Conservation (phyloP, 2,329 filamentous ascomycete genomes). For the Fulvia fulva region DNA sequence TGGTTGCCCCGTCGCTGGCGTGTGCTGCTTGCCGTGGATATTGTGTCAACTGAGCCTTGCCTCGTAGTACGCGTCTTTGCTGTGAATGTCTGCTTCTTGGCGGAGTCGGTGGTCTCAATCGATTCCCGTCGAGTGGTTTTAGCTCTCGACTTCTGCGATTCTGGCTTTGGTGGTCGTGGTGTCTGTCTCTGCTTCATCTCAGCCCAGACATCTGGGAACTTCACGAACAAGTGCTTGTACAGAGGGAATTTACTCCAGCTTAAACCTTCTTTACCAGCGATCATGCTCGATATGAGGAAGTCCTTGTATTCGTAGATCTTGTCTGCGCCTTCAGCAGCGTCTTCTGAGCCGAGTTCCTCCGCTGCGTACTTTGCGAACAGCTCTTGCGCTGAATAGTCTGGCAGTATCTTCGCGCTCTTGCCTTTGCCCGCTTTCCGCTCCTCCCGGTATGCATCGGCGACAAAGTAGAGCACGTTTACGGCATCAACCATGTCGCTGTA, state of each 20-base stretch:
- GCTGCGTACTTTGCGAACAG: conserved; percentile 37
- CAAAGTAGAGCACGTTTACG: conserved; percentile 60
- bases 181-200: conserved; percentile 10
- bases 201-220: conserved; percentile 31
- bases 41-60: conserved; percentile 17
- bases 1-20: conserved; percentile 24
- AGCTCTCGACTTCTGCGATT: background rate
- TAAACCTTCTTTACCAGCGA: conserved; percentile 42
- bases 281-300: conserved; percentile 46
- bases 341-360: conserved; percentile 19
- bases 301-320: conserved; percentile 31
- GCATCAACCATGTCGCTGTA: conserved; percentile 61
- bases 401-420: conserved; percentile 30
- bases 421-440: conserved; percentile 32
- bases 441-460: conserved; percentile 54
- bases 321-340: conserved; percentile 23
- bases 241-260: conserved; percentile 43
- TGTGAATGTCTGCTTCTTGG: background rate
- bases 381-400: conserved; percentile 34
- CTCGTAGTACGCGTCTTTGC: conserved; percentile 8
- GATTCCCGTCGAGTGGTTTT: conserved; percentile 11
- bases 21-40: conserved; percentile 20
- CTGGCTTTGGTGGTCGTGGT: conserved; percentile 2
- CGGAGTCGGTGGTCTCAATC: conserved; percentile 5
- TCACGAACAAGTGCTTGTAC: conserved; percentile 38